Evolutionary conservation across 2,329 filamentous ascomycete species (phyloP), one percentile per base, ranked within the genome.

Genomic region (Stachybotrys chlorohalonatus): DNA sequence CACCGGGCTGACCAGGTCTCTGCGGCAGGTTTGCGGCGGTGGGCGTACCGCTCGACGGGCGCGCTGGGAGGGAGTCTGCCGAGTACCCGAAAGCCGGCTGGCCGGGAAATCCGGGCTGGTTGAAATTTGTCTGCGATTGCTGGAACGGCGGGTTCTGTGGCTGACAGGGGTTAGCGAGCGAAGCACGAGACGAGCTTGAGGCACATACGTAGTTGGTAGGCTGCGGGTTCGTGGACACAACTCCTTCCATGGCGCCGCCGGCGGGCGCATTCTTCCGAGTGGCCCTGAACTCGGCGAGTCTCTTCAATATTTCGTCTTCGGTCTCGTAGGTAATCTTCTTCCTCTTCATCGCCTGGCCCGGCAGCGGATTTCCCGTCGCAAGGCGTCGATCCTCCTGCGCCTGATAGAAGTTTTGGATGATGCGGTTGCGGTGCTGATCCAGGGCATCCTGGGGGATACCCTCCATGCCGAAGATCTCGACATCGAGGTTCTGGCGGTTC

Each of bases 401-500:
- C 68, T 90, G 85, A 71, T 95, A 93, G 71, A 87, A 96, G 70
- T 88, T 86, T 63, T 89, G 83, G 59, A 91, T 84, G 67, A 97
- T 90, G 64, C 89, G 84, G 71, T 94, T 89, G 67, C 89, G 87
- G 76, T 96, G 92, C 66, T 88, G 83, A 64, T 90, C 82, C 55
- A 90, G 75, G 58, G 95, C 82, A 55, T 96, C 90, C 56, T 90
- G 87, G 3, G 94, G 94, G 45, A 97, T 90, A 66, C 94, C 94
- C 70, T 96, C 91, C 89, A 96, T 96, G 66, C 93, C 94, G 69
- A 97, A 99, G 65, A 99, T 96, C 73, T 99, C 94, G 57, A 95
- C 84, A 57, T 95, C 90, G 57, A 95, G 83, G 56, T 87, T 87
- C 59, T 90, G 84, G 58, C 94, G 85, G 65, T 93, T 93, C 0